Base-by-base conservation (phyloP, 1,139 yeast genomes). In the Yamadazyma sp. region DNA sequence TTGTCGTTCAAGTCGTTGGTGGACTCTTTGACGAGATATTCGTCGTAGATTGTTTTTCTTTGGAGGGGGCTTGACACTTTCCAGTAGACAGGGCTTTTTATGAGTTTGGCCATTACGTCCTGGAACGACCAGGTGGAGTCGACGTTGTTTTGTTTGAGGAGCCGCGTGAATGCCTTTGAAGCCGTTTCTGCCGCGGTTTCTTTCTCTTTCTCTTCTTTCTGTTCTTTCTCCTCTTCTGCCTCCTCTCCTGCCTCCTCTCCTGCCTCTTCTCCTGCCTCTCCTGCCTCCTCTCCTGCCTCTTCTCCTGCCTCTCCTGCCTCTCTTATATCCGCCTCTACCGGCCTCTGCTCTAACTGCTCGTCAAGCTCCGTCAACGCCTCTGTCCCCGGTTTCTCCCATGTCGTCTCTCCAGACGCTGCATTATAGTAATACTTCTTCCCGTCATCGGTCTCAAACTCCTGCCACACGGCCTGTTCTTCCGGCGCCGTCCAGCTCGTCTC, bases 401-500 rank as follows among this genome's bases (percentile, higher is more conserved):
- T 81, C 10, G 95, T 82, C 51, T 81, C 82, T 3, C 79, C 76
- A 0, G 90, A 78, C 14, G 61, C 59, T 15, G 69, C 67, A 54
- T 86, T 85, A 59, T 83, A 84, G 65, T 87, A 90, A 59, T 89
- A 90, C 24, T 67, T 67, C 40, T 66, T 67, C 1, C 92, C 94
- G 14, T 82, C 92, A 25, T 84, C 87, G 0, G 92, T 79, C 1
- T 67, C 61, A 37, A 71, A 81, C 44, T 72, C 77, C 36, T 70
- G 71, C 96, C 96, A 90, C n/a, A 65, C 65, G 6, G n/a, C 21
- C 8, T 15, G 45, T 39, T 71, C 81, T 21, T 67, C 78, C 0
- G 97, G 97, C 46, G 81, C 77, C 7, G 84, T 86, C 96, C 97
- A 89, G 34, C 82, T 78, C 0, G 96, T 82, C 50, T 80, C 81